Evolutionary conservation across 352 stramenopile genomes (phyloP).

Genomic region (Pythium dissotocum): DNA sequence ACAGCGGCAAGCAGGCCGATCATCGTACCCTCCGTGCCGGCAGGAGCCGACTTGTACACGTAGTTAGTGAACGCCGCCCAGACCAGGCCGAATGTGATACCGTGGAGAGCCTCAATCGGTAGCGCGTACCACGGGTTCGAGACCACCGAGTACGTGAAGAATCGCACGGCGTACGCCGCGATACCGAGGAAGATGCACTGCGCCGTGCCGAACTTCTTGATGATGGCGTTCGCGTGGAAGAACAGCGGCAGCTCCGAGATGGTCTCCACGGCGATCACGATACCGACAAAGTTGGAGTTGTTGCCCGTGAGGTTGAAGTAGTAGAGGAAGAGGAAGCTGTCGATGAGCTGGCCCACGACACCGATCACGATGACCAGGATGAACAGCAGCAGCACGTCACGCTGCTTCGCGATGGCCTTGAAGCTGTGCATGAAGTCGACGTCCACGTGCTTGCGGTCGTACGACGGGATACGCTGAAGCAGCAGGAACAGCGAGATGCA

Average conservation of each 20-base stretch:
- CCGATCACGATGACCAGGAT: conserved; percentile 66
- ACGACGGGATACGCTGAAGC: conserved; percentile 48
- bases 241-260: conserved; percentile 74
- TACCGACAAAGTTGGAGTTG: conserved; percentile 60
- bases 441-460: conserved; percentile 33
- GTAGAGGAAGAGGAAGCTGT: conserved; percentile 74
- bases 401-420: conserved; percentile 44
- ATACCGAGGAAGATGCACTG: conserved; percentile 55
- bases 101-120: conserved; percentile 67
- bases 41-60: conserved; percentile 60
- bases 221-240: conserved; percentile 72
- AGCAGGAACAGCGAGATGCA: conserved; percentile 61
- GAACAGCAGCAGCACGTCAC: conserved; percentile 65
- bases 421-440: conserved; percentile 45
- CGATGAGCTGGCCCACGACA: conserved; percentile 58
- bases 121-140: conserved; percentile 64
- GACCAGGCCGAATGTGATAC: conserved; percentile 66
- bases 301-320: conserved; percentile 72
- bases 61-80: conserved; percentile 84
- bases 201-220: conserved; percentile 56
- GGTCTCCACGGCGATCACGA: conserved; percentile 69
- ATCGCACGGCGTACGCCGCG: conserved; percentile 51
- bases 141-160: conserved; percentile 66
- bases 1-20: conserved; percentile 64
- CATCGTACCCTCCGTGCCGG: conserved; percentile 71